Evolutionary conservation across 352 stramenopile genomes (phyloP).

Genomic region (Aphanomyces astaci): DNA sequence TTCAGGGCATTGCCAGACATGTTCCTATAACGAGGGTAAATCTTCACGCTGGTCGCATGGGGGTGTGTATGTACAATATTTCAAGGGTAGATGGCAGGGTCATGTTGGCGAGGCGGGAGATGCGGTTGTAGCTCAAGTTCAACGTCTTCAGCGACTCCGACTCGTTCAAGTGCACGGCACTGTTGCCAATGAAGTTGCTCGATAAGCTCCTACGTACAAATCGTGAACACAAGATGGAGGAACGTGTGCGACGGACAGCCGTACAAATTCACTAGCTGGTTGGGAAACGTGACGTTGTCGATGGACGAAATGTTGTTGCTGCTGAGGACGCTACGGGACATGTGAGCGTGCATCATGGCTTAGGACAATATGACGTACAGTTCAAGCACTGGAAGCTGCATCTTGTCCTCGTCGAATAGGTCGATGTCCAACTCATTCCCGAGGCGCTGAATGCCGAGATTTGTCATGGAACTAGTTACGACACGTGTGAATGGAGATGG

Average conservation of each 20-base stretch:
- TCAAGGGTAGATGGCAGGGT: not conserved
- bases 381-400: not conserved
- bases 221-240: too few species aligned
- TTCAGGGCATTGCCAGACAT: not conserved
- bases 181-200: not conserved
- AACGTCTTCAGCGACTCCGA: not conserved
- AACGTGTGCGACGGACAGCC: too few species aligned
- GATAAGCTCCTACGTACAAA: not conserved
- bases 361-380: not conserved
- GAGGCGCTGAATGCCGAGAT: not conserved
- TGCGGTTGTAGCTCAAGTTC: conserved; percentile 2
- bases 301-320: conserved; percentile 3
- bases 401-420: not conserved
- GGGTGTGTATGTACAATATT: not conserved
- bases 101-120: not conserved
- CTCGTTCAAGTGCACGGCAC: not conserved
- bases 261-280: not conserved
- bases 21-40: too few species aligned
- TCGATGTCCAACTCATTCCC: not conserved
- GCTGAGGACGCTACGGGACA: not conserved
- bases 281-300: not conserved
- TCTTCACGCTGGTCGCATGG: too few species aligned
- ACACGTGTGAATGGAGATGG: not conserved
- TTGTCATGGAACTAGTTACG: not conserved
- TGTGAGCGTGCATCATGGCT: not conserved